These are phyloP conservation scores for Ceratocystis diversiconidia DNA, from an alignment of 2,329 filamentous ascomycete genomes.

Conservation along the genomic window DNA sequence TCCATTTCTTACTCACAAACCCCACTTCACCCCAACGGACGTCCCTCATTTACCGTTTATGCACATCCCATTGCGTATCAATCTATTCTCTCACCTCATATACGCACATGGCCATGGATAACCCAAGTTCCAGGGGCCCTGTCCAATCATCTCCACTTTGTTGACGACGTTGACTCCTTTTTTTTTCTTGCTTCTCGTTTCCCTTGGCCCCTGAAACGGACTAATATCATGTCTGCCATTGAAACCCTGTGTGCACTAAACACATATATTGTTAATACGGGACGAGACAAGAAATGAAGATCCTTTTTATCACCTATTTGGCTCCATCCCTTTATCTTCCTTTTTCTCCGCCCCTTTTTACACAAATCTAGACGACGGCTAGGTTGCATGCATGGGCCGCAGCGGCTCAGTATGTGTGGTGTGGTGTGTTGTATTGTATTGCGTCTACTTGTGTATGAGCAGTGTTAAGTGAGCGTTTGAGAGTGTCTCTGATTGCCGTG, in stretches of 20 bases:
- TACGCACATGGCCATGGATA: background rate
- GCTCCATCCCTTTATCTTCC: slow-evolving; percentile 12
- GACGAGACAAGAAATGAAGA: background rate
- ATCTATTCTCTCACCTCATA: background rate
- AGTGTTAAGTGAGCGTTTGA: slow-evolving; percentile 12
- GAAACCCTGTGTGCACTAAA: slow-evolving; percentile 11
- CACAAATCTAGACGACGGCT: too few species aligned
- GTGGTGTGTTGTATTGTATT: too few species aligned
- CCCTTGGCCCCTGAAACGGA: slow-evolving; percentile 14
- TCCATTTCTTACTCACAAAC: too few species aligned
- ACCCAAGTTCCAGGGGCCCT: background rate
- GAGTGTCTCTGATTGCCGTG: slow-evolving; percentile 18
- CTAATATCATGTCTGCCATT: slow-evolving; percentile 10
- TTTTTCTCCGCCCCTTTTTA: slow-evolving; percentile 16
- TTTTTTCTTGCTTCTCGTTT: background rate
- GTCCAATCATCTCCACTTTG: background rate
- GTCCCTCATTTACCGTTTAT: too few species aligned
- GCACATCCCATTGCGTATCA: too few species aligned
- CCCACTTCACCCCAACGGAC: too few species aligned
- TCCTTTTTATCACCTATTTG: slow-evolving; percentile 14
- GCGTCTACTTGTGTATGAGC: background rate
- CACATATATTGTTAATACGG: background rate
- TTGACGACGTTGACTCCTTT: background rate
- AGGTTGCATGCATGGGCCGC: too few species aligned
- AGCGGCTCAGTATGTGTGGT: too few species aligned